phyloP scores from a whole-genome alignment of 139 green algal species.

The Chlamydomonas schloesseri region DNA sequence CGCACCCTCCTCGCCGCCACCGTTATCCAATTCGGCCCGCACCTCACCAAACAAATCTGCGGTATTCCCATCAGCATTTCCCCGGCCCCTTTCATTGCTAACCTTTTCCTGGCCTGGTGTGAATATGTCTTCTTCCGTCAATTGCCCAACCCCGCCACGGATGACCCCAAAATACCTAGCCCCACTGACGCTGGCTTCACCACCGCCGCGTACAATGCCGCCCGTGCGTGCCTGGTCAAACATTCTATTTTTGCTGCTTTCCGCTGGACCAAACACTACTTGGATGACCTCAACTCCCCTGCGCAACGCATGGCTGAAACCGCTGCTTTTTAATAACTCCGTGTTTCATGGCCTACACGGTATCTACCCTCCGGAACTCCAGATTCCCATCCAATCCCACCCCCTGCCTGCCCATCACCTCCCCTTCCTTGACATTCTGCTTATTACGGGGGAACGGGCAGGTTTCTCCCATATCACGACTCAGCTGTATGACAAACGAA shows the following conservation, averaged over 20 bases:
- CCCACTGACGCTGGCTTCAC: too few relatives aligned
- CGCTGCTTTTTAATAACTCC: background rate
- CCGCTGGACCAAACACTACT: background rate
- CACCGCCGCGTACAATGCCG: too few relatives aligned
- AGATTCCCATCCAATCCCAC: background rate
- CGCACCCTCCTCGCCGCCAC: background rate
- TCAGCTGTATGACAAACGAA: too few relatives aligned
- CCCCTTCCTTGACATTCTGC: too few relatives aligned
- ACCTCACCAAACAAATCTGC: background rate
- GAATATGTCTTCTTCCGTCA: background rate
- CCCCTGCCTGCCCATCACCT: too few relatives aligned
- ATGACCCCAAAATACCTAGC: background rate
- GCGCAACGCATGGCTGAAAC: background rate
- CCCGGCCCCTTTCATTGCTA: slow-evolving; percentile 1
- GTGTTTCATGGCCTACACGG: background rate
- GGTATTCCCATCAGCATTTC: slow-evolving; percentile 8
- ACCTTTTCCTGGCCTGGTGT: slow-evolving; percentile 8
- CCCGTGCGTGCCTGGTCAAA: too few relatives aligned
- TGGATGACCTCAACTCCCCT: background rate
- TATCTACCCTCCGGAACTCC: background rate
- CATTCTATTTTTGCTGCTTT: background rate
- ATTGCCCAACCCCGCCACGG: background rate
- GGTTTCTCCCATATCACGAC: too few relatives aligned
- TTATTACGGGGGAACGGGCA: too few relatives aligned
- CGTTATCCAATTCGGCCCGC: background rate